phyloP scores from a whole-genome alignment of 1,284 basidiomycete species.

The Tilletia walkeri region DNA sequence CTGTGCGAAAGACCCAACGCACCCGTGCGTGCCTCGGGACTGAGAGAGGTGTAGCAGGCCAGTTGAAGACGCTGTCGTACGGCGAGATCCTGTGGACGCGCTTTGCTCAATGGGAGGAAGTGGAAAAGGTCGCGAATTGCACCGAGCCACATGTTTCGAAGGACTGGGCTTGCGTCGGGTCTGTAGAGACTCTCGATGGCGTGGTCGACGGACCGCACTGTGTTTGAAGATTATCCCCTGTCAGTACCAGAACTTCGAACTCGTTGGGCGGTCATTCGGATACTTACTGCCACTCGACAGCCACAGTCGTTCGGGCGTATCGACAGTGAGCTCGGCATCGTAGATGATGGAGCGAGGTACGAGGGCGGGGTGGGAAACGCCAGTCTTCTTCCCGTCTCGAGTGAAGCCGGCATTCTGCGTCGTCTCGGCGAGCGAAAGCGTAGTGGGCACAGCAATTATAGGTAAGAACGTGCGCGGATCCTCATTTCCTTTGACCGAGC shows the following conservation, averaged over 20 bases:
- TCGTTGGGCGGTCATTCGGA: too few relatives aligned
- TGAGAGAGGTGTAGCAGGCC: slow-evolving; percentile 72
- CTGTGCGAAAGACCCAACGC: slow-evolving; percentile 70
- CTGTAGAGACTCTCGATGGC: slow-evolving; percentile 74
- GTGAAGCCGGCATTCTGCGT: slow-evolving; percentile 70
- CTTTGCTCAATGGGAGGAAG: slow-evolving; percentile 68
- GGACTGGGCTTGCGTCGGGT: slow-evolving; percentile 63
- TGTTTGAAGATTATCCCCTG: too few relatives aligned
- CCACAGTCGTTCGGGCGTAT: slow-evolving; percentile 75
- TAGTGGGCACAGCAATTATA: slow-evolving; percentile 72
- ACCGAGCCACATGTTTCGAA: slow-evolving; percentile 47
- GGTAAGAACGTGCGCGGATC: slow-evolving; percentile 60
- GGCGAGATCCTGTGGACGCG: slow-evolving; percentile 64
- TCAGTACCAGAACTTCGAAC: too few relatives aligned
- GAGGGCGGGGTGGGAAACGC: slow-evolving; percentile 59
- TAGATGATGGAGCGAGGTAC: slow-evolving; percentile 64
- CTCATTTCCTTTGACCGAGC: slow-evolving; percentile 48
- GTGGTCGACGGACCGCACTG: slow-evolving; percentile 69
- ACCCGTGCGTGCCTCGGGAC: slow-evolving; percentile 65
- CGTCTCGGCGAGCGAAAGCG: slow-evolving; percentile 72
- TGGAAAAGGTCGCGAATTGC: slow-evolving; percentile 69
- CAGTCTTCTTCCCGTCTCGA: slow-evolving; percentile 70
- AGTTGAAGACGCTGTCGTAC: slow-evolving; percentile 70
- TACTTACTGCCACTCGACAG: slow-evolving; percentile 59
- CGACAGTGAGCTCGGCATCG: slow-evolving; percentile 71